phyloP scores from a whole-genome alignment of 1,284 basidiomycete species.

The Ustilago loliicola region DNA sequence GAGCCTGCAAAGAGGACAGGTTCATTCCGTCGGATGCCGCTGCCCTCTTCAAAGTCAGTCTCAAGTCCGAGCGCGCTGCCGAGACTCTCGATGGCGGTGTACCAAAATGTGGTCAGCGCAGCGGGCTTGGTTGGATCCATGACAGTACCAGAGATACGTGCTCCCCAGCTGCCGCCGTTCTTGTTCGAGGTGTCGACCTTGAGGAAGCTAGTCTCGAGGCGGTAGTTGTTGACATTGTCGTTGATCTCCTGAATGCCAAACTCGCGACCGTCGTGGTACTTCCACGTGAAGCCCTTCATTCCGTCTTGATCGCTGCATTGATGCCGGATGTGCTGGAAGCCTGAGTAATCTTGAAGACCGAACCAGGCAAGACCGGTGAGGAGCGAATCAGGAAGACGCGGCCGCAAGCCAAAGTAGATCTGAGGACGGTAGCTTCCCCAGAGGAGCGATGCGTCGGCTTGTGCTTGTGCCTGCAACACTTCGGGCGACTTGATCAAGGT shows the following conservation, averaged over 20 bases:
- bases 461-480: slow-evolving; percentile 22
- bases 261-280: slow-evolving; percentile 84
- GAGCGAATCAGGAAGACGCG: slow-evolving; percentile 84
- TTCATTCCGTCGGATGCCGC: slow-evolving; percentile 73
- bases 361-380: slow-evolving; percentile 90
- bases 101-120: slow-evolving; percentile 83
- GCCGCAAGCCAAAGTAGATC: slow-evolving; percentile 90
- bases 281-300: slow-evolving; percentile 86
- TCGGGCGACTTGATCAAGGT: slow-evolving; percentile 19
- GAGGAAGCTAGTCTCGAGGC: slow-evolving; percentile 85
- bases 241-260: slow-evolving; percentile 87
- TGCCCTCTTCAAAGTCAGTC: slow-evolving; percentile 76
- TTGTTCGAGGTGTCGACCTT: slow-evolving; percentile 75
- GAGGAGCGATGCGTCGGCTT: slow-evolving; percentile 74
- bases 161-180: slow-evolving; percentile 82
- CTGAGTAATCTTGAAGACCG: slow-evolving; percentile 42
- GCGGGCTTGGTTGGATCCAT: slow-evolving; percentile 76
- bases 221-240: slow-evolving; percentile 85
- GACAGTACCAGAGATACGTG: slow-evolving; percentile 85
- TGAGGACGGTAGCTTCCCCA: slow-evolving; percentile 93
- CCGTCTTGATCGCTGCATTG: slow-evolving; percentile 89
- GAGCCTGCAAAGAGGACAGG: slow-evolving; percentile 79
- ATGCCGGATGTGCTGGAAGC: slow-evolving; percentile 77
- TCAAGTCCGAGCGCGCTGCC: slow-evolving; percentile 79
- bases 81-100: slow-evolving; percentile 86